These are phyloP conservation scores for Brassica napus DNA, from an alignment of 345 rosid genomes.

Conservation along the genomic window DNA sequence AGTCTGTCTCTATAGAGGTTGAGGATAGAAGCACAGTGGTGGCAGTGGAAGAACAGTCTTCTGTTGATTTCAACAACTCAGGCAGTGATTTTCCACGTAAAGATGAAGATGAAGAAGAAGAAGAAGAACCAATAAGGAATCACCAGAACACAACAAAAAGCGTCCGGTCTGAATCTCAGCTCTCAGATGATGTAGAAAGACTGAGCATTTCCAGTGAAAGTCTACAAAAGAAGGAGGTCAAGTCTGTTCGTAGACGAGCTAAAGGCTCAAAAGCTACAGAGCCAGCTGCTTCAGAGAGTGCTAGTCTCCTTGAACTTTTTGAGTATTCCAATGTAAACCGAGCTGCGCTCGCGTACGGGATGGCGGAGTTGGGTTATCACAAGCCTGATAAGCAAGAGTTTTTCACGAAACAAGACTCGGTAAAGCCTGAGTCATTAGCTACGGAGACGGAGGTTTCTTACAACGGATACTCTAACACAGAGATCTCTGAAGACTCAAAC, in stretches of 20 bases:
- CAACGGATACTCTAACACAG: slow-evolving; percentile 43
- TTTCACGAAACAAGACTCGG: slow-evolving; percentile 41
- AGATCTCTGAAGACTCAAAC: slow-evolving; percentile 47
- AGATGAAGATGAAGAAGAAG: slow-evolving; percentile 27
- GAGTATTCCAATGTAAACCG: slow-evolving; percentile 41
- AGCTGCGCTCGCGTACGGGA: slow-evolving; percentile 40
- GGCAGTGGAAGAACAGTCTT: slow-evolving; percentile 6
- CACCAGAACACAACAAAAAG: slow-evolving; percentile 15
- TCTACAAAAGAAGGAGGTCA: slow-evolving; percentile 25
- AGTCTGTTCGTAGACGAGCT: slow-evolving; percentile 32
- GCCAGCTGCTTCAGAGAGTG: slow-evolving; percentile 9
- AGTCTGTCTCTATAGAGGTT: slow-evolving; percentile 2
- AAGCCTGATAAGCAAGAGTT: slow-evolving; percentile 38
- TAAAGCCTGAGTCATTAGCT: slow-evolving; percentile 41
- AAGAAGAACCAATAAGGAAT: slow-evolving; percentile 31
- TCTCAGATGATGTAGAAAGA: slow-evolving; percentile 36
- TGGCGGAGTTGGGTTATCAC: slow-evolving; percentile 34
- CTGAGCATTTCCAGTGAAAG: slow-evolving; percentile 29
- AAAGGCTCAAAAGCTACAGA: slow-evolving; percentile 18
- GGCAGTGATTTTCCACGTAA: slow-evolving; percentile 13
- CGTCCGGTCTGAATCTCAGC: slow-evolving; percentile 38
- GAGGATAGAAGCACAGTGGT: slow-evolving; percentile 31
- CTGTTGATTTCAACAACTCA: slow-evolving; percentile 27
- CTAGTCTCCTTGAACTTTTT: slow-evolving; percentile 37
- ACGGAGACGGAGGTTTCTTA: slow-evolving; percentile 55